These are phyloP conservation scores for Fomitopsis serialis DNA, from an alignment of 768 basidiomycete species.

Conservation along the genomic window DNA sequence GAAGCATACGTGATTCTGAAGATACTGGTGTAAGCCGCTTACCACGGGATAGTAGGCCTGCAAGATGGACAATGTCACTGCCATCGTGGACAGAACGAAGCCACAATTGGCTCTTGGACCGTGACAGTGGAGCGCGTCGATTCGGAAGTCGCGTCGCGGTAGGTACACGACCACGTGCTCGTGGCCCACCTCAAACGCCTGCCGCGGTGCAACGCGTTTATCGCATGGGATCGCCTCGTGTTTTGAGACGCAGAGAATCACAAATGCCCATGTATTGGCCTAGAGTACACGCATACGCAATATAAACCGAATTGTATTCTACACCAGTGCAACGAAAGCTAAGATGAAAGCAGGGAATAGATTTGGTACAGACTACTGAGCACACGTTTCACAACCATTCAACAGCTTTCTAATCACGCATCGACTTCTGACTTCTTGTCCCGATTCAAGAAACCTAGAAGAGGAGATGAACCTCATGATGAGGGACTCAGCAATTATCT, in stretches of 20 bases:
- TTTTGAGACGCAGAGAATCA: too few relatives aligned
- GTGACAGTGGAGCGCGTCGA: too few relatives aligned
- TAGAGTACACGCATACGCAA: too few relatives aligned
- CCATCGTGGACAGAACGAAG: neutral
- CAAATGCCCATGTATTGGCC: too few relatives aligned
- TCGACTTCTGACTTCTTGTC: conserved; percentile 8
- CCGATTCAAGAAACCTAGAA: conserved; percentile 53
- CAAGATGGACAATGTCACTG: neutral
- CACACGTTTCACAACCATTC: neutral
- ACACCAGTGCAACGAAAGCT: too few relatives aligned
- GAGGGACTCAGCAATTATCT: neutral
- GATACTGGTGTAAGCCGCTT: neutral
- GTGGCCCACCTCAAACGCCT: neutral
- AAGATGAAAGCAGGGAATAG: too few relatives aligned
- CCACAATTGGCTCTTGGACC: neutral
- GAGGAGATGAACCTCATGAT: too few relatives aligned
- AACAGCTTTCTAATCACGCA: neutral
- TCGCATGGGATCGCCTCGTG: too few relatives aligned
- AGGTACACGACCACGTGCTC: conserved; percentile 1
- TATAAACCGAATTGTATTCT: too few relatives aligned
- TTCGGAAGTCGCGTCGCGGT: neutral
- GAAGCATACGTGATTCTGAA: neutral
- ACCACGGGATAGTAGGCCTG: conserved; percentile 3
- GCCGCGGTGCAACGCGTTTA: neutral
- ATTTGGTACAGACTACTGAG: too few relatives aligned